phyloP scores from a whole-genome alignment of 2,329 filamentous ascomycete genomes.

The Fusarium xyrophilum region DNA sequence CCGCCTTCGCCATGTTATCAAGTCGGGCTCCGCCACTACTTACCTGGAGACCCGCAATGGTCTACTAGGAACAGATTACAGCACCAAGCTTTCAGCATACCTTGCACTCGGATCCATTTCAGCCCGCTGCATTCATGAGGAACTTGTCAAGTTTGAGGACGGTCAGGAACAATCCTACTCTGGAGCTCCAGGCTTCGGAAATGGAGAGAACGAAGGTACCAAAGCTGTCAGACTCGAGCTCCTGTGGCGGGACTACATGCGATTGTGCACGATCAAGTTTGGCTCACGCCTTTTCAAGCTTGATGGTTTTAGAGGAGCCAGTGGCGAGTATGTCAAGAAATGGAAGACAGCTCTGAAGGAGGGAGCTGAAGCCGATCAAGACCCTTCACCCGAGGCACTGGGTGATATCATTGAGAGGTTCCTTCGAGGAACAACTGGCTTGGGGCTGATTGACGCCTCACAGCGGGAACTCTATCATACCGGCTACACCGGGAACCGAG shows the following conservation, averaged over 20 bases:
- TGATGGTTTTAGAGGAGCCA: constrained; percentile 64
- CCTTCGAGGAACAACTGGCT: constrained; percentile 72
- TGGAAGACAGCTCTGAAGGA: constrained; percentile 57
- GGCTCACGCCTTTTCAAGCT: constrained; percentile 68
- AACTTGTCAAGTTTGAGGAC: constrained; percentile 73
- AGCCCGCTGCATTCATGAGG: constrained; percentile 73
- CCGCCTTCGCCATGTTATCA: constrained; percentile 67
- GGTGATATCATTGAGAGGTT: constrained; percentile 63
- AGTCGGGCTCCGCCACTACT: constrained; percentile 63
- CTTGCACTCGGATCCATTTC: constrained; percentile 76
- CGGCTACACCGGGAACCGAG: constrained; percentile 79
- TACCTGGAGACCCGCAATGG: constrained; percentile 78
- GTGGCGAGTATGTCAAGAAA: constrained; percentile 50
- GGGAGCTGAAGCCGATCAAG: constrained; percentile 45
- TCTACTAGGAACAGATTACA: constrained; percentile 72
- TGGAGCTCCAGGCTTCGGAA: constrained; percentile 63
- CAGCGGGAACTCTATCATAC: constrained; percentile 77
- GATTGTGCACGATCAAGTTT: constrained; percentile 76
- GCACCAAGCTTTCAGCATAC: constrained; percentile 78
- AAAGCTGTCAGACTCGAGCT: constrained; percentile 74
- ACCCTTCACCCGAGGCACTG: constrained; percentile 53
- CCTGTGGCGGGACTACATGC: constrained; percentile 83
- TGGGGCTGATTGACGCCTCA: constrained; percentile 78
- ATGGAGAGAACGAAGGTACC: constrained; percentile 76
- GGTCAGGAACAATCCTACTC: constrained; percentile 55